Conservation (phyloP, 2,329 filamentous ascomycete species). For the Aspergillus sp. region DNA sequence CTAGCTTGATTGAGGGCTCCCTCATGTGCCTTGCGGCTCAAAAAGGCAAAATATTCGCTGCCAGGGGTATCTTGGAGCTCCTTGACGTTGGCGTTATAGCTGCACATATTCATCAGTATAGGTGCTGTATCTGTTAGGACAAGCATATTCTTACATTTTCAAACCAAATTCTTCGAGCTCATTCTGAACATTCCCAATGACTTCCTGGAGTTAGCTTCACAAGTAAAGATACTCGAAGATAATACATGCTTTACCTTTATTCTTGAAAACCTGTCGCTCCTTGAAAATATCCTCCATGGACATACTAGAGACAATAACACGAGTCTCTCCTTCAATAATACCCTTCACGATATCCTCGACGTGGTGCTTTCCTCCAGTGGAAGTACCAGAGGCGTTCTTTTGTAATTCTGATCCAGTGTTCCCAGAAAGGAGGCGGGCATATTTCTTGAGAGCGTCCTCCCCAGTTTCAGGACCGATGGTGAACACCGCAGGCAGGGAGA, state of each 20-base stretch:
- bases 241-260: slow-evolving; percentile 41
- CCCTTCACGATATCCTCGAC: slow-evolving; percentile 82
- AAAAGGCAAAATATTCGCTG: slow-evolving; percentile 75
- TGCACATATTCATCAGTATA: slow-evolving; percentile 11
- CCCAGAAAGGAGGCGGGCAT: slow-evolving; percentile 69
- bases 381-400: slow-evolving; percentile 33
- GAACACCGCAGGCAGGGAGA: slow-evolving; percentile 74
- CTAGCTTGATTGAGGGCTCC: slow-evolving; percentile 75
- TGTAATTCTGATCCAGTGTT: slow-evolving; percentile 36
- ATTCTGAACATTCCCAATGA: slow-evolving; percentile 67
- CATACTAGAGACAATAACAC: slow-evolving; percentile 77
- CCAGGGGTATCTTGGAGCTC: slow-evolving; percentile 77
- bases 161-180: slow-evolving; percentile 77
- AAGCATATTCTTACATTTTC: slow-evolving; percentile 48
- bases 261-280: slow-evolving; percentile 69
- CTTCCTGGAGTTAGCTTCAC: slow-evolving; percentile 23
- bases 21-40: slow-evolving; percentile 77
- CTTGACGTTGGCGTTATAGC: slow-evolving; percentile 71
- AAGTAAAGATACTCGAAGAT: background rate
- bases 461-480: slow-evolving; percentile 76
- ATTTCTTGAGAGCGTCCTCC: slow-evolving; percentile 65
- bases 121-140: background rate
- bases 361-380: slow-evolving; percentile 52
- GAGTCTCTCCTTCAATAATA: slow-evolving; percentile 82
- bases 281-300: slow-evolving; percentile 90